Conservation (phyloP, 1,139 yeast genomes). For the Ogataea hybrid region DNA sequence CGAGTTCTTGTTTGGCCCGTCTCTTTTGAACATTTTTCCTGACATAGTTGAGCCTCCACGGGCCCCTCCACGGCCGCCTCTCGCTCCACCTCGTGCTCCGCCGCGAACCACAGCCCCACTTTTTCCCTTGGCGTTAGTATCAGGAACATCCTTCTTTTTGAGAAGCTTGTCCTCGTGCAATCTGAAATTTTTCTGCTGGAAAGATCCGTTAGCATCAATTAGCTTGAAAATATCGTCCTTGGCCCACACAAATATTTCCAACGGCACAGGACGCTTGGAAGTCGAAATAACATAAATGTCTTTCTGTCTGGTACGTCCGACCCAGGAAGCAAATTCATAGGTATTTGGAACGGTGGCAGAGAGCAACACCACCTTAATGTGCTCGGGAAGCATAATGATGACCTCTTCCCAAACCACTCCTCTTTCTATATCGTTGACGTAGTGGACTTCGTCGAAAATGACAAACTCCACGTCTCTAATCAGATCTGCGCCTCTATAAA, state of each 20-base stretch:
- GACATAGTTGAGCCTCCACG: conserved; percentile 31
- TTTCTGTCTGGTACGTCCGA: conserved; percentile 93
- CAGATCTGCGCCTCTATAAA: conserved; percentile 90
- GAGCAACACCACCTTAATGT: conserved; percentile 67
- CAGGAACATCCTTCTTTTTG: conserved; percentile 29
- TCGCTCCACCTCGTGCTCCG: conserved; percentile 29
- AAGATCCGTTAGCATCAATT: conserved; percentile 70
- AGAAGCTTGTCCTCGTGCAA: conserved; percentile 57
- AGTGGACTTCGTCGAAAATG: conserved; percentile 93
- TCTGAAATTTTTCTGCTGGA: conserved; percentile 61
- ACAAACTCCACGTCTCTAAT: conserved; percentile 98
- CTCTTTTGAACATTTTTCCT: conserved; percentile 43
- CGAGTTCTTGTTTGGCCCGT: conserved; percentile 75
- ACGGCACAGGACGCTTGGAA: conserved; percentile 92
- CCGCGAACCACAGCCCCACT: conserved; percentile 33
- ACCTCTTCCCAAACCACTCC: conserved; percentile 99
- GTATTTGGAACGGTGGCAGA: conserved; percentile 99
- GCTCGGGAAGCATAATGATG: conserved; percentile 90
- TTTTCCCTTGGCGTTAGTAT: conserved; percentile 8
- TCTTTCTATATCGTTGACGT: conserved; percentile 92
- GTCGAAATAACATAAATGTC: conserved; percentile 95
- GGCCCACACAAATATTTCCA: conserved; percentile 85
- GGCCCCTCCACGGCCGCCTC: conserved; percentile 22
- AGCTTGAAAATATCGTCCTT: conserved; percentile 66
- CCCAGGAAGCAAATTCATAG: conserved; percentile 98